Evolutionary conservation across 2,329 filamentous ascomycete genomes (phyloP).

Genomic region (Scedosporium apiospermum): DNA sequence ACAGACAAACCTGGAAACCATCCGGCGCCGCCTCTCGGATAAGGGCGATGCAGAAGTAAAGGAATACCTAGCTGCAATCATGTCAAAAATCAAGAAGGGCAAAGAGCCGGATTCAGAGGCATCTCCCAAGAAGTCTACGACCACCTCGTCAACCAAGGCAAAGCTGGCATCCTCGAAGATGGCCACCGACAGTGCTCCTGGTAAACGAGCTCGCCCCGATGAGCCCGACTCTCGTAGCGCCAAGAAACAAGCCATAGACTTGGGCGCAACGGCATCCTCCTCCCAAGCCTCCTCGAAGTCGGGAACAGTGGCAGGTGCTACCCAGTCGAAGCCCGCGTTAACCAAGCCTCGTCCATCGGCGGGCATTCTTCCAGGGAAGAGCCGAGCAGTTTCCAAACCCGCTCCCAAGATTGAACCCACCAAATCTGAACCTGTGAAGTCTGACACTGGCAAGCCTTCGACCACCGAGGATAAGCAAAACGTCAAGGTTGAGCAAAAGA

Average conservation of each 20-base stretch:
- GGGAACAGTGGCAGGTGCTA: neutral
- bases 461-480: constrained; percentile 19
- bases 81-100: constrained; percentile 34
- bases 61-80: constrained; percentile 48
- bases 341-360: constrained; percentile 15
- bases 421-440: neutral
- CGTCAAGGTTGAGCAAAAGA: constrained; percentile 12
- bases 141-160: constrained; percentile 16
- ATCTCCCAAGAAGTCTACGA: constrained; percentile 11
- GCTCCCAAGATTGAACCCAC: constrained; percentile 18
- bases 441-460: constrained; percentile 12
- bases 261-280: constrained; percentile 11
- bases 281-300: constrained; percentile 12
- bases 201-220: constrained; percentile 30
- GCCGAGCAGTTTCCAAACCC: constrained; percentile 32
- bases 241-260: constrained; percentile 33
- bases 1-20: constrained; percentile 56
- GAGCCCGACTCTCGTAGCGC: constrained; percentile 27
- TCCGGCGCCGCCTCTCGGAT: constrained; percentile 53
- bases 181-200: constrained; percentile 17
- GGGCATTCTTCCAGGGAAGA: constrained; percentile 37
- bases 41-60: constrained; percentile 58
- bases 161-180: constrained; percentile 22
- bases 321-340: constrained; percentile 1
- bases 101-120: constrained; percentile 13